A percentile compares a stretch with the other conserved stretches of the same genome.
Conservation (phyloP, 2,329 filamentous ascomycete genomes). For the Clarireedia paspali region DNA sequence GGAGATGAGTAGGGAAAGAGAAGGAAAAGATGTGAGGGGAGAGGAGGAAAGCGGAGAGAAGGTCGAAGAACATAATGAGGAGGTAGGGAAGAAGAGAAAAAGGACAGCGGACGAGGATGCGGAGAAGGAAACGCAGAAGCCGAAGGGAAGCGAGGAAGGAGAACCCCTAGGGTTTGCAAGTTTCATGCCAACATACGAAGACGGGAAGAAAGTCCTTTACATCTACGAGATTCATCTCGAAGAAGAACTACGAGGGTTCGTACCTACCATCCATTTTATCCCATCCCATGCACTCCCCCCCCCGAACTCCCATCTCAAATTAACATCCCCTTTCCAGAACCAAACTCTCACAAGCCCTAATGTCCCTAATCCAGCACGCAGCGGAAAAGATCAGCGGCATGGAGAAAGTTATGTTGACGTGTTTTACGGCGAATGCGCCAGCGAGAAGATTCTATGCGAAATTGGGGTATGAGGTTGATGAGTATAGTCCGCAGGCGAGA, state of each 20-base stretch:
- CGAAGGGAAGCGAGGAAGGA: constrained; percentile 12
- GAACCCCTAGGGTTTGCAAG: constrained; percentile 50
- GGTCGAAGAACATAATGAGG: background rate
- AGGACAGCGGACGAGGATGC: background rate
- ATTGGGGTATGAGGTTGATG: constrained; percentile 49
- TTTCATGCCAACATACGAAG: constrained; percentile 66
- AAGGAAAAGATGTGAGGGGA: background rate
- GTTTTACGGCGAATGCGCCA: constrained; percentile 53
- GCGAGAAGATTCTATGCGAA: constrained; percentile 54
- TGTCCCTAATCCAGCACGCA: constrained; percentile 46
- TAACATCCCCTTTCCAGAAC: constrained; percentile 34
- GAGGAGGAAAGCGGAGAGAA: background rate
- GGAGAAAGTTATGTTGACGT: constrained; percentile 66
- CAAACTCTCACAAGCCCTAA: constrained; percentile 54
- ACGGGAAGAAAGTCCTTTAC: constrained; percentile 59
- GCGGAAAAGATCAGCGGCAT: constrained; percentile 47
- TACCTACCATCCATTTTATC: constrained; percentile 7
- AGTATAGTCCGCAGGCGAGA: constrained; percentile 45
- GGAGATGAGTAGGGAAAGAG: background rate
- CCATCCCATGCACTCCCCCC: background rate
- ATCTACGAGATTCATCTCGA: constrained; percentile 72
- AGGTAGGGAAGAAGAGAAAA: background rate
- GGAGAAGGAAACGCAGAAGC: background rate
- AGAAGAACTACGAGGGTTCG: constrained; percentile 45
- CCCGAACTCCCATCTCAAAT: background rate